These are phyloP conservation scores for Komagataella kurtzmanii DNA, from an alignment of 805 yeast species.

Conservation along the genomic window DNA sequence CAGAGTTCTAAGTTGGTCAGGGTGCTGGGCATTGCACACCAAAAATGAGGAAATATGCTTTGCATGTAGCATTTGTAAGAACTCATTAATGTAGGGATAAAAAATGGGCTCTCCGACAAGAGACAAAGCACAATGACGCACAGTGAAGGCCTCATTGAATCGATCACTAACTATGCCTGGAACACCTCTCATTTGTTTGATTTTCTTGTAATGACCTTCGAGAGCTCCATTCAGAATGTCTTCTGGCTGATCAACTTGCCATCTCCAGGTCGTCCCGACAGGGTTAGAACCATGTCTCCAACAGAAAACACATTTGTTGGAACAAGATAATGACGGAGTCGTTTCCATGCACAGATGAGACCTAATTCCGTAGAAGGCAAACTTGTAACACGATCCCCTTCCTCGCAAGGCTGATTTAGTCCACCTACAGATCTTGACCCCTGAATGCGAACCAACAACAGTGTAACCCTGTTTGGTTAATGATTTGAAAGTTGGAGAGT, in stretches of 20 bases:
- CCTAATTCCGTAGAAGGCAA: constrained; percentile 80
- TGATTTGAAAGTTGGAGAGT: constrained; percentile 79
- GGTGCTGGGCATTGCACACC: constrained; percentile 95
- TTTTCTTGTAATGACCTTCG: constrained; percentile 80
- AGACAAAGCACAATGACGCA: constrained; percentile 84
- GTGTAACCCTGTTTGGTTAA: constrained; percentile 90
- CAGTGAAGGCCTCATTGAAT: constrained; percentile 82
- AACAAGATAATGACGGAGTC: constrained; percentile 86
- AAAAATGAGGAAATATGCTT: constrained; percentile 73
- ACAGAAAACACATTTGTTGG: constrained; percentile 91
- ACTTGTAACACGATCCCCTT: constrained; percentile 88
- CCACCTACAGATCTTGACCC: constrained; percentile 94
- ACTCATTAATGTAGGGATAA: constrained; percentile 82
- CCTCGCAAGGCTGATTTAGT: constrained; percentile 90
- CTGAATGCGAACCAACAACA: constrained; percentile 87
- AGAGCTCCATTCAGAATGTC: constrained; percentile 74
- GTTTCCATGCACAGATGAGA: constrained; percentile 94
- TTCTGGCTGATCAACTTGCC: constrained; percentile 91
- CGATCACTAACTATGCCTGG: constrained; percentile 88
- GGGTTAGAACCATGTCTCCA: constrained; percentile 98
- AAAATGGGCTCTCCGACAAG: constrained; percentile 92
- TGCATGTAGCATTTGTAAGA: constrained; percentile 68
- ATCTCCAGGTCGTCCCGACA: constrained; percentile 90
- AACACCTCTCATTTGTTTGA: constrained; percentile 89
- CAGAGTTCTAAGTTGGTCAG: constrained; percentile 59